phyloP scores from a whole-genome alignment of 257 asterid genomes.

The Echium plantagineum region DNA sequence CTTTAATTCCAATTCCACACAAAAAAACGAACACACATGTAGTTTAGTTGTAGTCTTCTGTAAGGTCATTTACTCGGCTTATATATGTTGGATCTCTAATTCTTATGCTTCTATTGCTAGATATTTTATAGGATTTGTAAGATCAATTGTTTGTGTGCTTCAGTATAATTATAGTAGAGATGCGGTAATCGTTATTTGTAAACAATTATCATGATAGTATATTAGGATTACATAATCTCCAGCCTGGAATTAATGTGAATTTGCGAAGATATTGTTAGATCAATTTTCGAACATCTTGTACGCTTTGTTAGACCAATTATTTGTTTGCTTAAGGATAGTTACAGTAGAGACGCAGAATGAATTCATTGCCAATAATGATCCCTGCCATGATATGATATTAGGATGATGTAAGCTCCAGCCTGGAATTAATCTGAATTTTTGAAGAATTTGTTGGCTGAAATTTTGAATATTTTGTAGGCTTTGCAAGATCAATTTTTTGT shows the following conservation, averaged over 20 bases:
- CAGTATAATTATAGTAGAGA: not conserved
- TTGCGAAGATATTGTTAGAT: not conserved
- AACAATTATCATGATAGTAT: not conserved
- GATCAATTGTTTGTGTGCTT: not conserved
- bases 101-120: too few species aligned
- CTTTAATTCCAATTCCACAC: too few species aligned
- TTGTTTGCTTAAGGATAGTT: not conserved
- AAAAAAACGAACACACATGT: too few species aligned
- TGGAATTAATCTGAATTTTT: not conserved
- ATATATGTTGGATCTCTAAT: too few species aligned
- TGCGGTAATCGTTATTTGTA: not conserved
- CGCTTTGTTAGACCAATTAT: not conserved
- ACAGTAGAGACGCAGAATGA: not conserved
- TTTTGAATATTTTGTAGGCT: too few species aligned
- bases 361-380: not conserved
- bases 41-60: not conserved
- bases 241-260: not conserved
- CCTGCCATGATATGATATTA: not conserved
- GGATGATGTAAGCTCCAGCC: not conserved
- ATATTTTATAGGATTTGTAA: not conserved
- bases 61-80: not conserved
- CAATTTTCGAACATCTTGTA: too few species aligned
- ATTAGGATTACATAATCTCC: not conserved
- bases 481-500: too few species aligned
- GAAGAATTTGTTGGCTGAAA: not conserved